Base-by-base conservation (phyloP, 208 protist genomes). In the Paratrypanosoma confusum region DNA sequence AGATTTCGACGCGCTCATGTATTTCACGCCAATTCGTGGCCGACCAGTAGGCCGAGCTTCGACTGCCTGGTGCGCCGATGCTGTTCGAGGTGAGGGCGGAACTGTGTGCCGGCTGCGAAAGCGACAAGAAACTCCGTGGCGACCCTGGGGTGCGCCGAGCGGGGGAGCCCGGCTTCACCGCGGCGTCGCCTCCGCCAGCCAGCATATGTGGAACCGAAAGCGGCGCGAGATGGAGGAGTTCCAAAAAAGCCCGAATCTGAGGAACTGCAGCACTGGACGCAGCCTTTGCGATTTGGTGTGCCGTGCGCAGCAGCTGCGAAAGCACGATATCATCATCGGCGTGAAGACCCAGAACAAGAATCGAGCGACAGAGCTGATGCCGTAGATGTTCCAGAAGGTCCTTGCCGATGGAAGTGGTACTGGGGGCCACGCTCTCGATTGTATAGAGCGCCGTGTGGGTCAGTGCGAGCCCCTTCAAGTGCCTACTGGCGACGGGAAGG, bases 191-290 rank as follows among this genome's bases (percentile, higher is more conserved):
- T n/a, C n/a, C n/a, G n/a, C n/a, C n/a, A n/a, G n/a, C n/a, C n/a
- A n/a, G n/a, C n/a, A n/a, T n/a, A 6, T 21, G 64, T 45, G 11
- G 84, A 71, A 22, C 39, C 23, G 65, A 51, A 22, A 92, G 60
- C 28, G 81, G 80, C 34, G 70, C 65, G 20, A 95, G 50, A 50
- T 92, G 81, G 36, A 91, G 47, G n/a, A 71, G 71, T 16, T 65
- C 62, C 10, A 95, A 50, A 49, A 95, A 93, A 44, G 62, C 71
- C 46, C 77, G 80, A 3, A 78, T 65, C 46, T 95, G 87, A 21
- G 81, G 81, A 22, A 82, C 66, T 33, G 93, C 50, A 37, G 51
- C 42, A 23, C 46, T 35, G n/a, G 68, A 63, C 2, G 62, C 69
- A 22, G 46, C 40, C 42, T 75, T 55, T 14, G 73, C 54, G 8